Conservation (phyloP, 75 land plant genomes). For the Picea sitchensis region DNA sequence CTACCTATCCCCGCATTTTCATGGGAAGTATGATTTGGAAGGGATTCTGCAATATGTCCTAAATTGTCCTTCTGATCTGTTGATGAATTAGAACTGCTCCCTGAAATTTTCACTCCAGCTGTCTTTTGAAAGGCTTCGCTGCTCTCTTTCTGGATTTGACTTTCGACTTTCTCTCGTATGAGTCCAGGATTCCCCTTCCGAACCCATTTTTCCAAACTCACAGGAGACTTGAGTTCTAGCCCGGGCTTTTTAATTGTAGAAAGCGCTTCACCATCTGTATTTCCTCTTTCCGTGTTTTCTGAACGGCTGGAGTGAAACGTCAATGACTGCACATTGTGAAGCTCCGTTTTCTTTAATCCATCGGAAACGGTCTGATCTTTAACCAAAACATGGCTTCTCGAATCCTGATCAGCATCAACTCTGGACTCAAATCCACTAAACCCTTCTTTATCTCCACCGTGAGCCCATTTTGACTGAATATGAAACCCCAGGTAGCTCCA, state of each 20-base stretch:
- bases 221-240: neutral
- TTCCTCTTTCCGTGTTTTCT: neutral
- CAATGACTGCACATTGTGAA: neutral
- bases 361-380: neutral
- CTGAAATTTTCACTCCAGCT: neutral
- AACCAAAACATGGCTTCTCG: constrained; percentile 6
- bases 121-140: neutral
- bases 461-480: constrained; percentile 81
- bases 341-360: neutral
- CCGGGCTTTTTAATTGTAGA: neutral
- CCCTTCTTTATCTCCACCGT: constrained; percentile 34
- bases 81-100: neutral
- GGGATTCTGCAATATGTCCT: neutral
- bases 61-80: neutral
- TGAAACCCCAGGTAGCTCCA: constrained; percentile 82
- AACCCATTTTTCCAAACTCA: constrained; percentile 3
- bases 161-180: neutral
- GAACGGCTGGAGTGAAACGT: neutral
- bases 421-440: constrained; percentile 23
- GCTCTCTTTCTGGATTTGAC: neutral
- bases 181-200: neutral
- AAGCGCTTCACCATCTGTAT: neutral
- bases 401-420: constrained; percentile 5
- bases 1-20: neutral
- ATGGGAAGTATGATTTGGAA: neutral